phyloP scores from a whole-genome alignment of 768 basidiomycete species.

The Mycena indigotica region DNA sequence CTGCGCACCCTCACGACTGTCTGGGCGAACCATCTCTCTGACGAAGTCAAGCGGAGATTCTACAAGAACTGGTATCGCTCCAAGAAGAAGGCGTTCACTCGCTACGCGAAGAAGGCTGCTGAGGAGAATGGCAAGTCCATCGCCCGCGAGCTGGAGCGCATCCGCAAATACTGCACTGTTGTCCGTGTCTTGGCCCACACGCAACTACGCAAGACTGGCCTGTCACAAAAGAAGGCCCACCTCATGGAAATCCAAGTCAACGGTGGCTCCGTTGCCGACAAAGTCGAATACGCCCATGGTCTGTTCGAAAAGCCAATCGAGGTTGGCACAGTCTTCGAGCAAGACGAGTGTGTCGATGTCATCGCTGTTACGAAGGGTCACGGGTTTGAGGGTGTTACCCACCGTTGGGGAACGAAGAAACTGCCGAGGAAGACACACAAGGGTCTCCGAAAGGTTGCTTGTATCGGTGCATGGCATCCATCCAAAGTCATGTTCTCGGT shows the following conservation, averaged over 20 bases:
- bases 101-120: constrained; percentile 99
- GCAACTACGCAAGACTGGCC: constrained; percentile 96
- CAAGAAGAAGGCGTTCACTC: constrained; percentile 99
- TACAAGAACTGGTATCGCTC: constrained; percentile 99
- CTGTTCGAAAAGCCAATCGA: constrained; percentile 97
- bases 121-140: constrained; percentile 92
- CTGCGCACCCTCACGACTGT: constrained; percentile 98
- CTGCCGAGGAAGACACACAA: constrained; percentile 99
- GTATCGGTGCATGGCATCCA: constrained; percentile 98
- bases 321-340: constrained; percentile 85
- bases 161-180: constrained; percentile 99
- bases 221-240: constrained; percentile 99
- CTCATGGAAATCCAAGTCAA: constrained; percentile 99
- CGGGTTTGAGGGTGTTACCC: constrained; percentile 99
- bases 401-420: constrained; percentile 99
- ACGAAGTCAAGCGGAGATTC: constrained; percentile 98
- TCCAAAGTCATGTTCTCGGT: constrained; percentile 99
- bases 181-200: constrained; percentile 99
- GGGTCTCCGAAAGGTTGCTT: constrained; percentile 99
- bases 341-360: constrained; percentile 94
- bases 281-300: constrained; percentile 92
- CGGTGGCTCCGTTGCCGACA: constrained; percentile 93
- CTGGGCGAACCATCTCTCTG: constrained; percentile 97
- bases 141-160: constrained; percentile 95
- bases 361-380: constrained; percentile 99